phyloP scores from a whole-genome alignment of 495 filamentous ascomycete species.

The Xylaria scruposa region DNA sequence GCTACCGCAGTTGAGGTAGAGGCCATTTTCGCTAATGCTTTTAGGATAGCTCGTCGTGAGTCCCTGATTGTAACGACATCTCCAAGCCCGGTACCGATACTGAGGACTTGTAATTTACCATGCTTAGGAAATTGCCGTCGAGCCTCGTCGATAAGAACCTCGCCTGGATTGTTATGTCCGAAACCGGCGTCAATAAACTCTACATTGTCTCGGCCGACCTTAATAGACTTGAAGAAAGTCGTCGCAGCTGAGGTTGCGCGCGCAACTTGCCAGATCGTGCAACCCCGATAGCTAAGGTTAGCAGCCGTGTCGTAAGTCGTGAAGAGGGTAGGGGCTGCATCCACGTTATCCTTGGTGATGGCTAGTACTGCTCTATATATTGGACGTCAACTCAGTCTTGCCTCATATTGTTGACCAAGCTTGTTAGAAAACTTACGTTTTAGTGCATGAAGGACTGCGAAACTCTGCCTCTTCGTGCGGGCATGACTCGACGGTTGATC shows the following conservation, averaged over 20 bases:
- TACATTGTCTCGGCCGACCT: constrained; percentile 35
- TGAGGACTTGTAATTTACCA: constrained; percentile 32
- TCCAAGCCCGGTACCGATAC: constrained; percentile 39
- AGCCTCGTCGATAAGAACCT: constrained; percentile 37
- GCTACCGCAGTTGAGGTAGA: constrained; percentile 31
- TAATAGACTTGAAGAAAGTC: constrained; percentile 48
- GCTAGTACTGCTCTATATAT: constrained; percentile 29
- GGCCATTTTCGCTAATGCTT: constrained; percentile 33
- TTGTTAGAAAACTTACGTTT: constrained; percentile 26
- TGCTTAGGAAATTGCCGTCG: constrained; percentile 22
- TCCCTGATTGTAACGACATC: constrained; percentile 27
- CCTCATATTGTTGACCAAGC: not conserved
- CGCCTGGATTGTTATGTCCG: constrained; percentile 42
- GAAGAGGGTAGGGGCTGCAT: constrained; percentile 28
- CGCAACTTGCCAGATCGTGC: constrained; percentile 50
- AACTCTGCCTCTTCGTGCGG: constrained; percentile 18
- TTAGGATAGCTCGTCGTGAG: constrained; percentile 24
- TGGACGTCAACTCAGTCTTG: constrained; percentile 4
- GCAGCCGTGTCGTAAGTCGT: constrained; percentile 30
- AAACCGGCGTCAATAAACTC: constrained; percentile 41
- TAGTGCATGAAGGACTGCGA: constrained; percentile 21
- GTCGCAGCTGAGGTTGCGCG: constrained; percentile 51
- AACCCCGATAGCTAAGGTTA: constrained; percentile 23
- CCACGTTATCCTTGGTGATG: constrained; percentile 30
- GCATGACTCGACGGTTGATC: constrained; percentile 22